A percentile compares a stretch with the other conserved stretches of the same genome.
Evolutionary conservation across 768 basidiomycete genomes (phyloP).

Genomic region (Leccinum variicolor): DNA sequence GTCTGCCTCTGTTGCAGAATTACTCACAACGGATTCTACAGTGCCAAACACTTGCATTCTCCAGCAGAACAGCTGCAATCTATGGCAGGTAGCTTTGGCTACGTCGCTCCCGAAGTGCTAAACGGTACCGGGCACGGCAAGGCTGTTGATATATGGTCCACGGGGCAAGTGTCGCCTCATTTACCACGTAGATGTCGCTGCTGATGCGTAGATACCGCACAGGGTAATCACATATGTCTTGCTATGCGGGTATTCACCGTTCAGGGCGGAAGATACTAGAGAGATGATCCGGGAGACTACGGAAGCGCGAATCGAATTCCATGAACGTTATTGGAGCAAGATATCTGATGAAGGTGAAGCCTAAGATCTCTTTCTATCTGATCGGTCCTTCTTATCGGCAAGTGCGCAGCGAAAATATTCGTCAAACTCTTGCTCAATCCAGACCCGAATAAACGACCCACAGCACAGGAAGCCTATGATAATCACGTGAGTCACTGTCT

Average conservation of each 20-base stretch:
- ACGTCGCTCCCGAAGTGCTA: conserved; percentile 89
- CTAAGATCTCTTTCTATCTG: background rate
- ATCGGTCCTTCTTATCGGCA: background rate
- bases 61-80: conserved; percentile 68
- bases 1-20: background rate
- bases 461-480: conserved; percentile 65
- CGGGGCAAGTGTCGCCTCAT: conserved; percentile 56
- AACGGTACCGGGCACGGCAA: conserved; percentile 83
- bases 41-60: conserved; percentile 79
- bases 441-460: conserved; percentile 67
- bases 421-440: conserved; percentile 68
- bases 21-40: conserved; percentile 25
- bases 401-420: conserved; percentile 72
- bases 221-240: conserved; percentile 95
- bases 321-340: conserved; percentile 93
- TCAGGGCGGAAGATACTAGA: conserved; percentile 77
- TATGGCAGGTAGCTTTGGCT: conserved; percentile 81
- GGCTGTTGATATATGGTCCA: conserved; percentile 92
- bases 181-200: background rate
- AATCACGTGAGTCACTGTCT: conserved; percentile 50
- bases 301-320: conserved; percentile 82
- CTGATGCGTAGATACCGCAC: background rate
- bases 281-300: conserved; percentile 83
- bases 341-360: conserved; percentile 68
- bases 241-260: conserved; percentile 93